Evolutionary conservation across 2,329 filamentous ascomycete species (phyloP).

Genomic region (Cladosporium sp.): DNA sequence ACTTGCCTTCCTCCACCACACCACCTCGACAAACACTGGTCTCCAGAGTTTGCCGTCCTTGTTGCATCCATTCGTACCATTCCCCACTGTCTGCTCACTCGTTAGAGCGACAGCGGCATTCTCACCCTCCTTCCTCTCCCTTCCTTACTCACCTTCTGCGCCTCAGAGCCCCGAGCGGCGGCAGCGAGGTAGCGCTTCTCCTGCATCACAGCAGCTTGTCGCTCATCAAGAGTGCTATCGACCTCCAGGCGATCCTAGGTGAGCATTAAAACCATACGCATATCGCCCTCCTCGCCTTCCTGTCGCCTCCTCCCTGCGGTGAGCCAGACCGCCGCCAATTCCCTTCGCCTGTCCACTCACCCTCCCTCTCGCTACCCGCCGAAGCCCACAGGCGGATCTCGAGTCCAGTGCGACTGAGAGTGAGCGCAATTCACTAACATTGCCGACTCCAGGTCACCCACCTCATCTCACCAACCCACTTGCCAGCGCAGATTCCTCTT

Average conservation of each 20-base stretch:
- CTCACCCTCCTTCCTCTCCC: constrained; percentile 6
- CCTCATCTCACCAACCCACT: neutral
- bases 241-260: constrained; percentile 24
- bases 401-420: neutral
- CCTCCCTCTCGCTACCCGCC: neutral
- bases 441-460: neutral
- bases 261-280: constrained; percentile 18
- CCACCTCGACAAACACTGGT: constrained; percentile 8
- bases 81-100: neutral
- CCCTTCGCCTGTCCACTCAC: neutral
- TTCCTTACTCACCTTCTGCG: neutral
- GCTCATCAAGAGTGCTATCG: constrained; percentile 22
- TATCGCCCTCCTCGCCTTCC: constrained; percentile 1
- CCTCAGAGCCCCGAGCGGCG: constrained; percentile 12
- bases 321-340: constrained; percentile 5
- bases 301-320: constrained; percentile 18
- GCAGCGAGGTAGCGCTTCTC: constrained; percentile 24
- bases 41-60: neutral
- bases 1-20: constrained; percentile 10
- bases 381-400: neutral
- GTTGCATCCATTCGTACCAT: constrained; percentile 7
- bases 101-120: constrained; percentile 2
- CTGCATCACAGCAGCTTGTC: constrained; percentile 20
- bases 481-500: constrained; percentile 10
- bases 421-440: constrained; percentile 1